These are phyloP conservation scores for Colletotrichum somersetense DNA, from an alignment of 2,329 filamentous ascomycete genomes.

Conservation along the genomic window DNA sequence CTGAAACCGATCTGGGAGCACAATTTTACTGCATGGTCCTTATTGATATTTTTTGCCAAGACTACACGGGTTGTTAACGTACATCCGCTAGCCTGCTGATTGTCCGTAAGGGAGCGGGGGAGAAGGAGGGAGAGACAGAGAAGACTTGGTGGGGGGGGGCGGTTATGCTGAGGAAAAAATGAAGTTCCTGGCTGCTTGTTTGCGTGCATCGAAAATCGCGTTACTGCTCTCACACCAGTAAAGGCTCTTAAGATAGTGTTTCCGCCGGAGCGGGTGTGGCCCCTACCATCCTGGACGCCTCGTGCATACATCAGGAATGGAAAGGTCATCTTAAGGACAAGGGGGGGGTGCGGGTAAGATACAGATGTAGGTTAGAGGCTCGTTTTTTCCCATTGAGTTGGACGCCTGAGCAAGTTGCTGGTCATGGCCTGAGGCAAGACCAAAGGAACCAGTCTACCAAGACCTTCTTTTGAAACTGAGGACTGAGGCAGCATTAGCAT, in stretches of 20 bases:
- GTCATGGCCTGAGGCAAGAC: conserved; percentile 35
- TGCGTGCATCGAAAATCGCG: neutral
- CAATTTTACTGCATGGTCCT: neutral
- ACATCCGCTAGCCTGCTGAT: neutral
- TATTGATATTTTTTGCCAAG: neutral
- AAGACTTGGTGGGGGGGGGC: neutral
- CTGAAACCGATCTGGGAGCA: neutral
- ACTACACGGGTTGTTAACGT: neutral
- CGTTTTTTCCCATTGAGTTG: neutral
- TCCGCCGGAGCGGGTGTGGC: conserved; percentile 13
- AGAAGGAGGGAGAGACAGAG: neutral
- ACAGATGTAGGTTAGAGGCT: neutral
- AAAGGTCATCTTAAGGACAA: neutral
- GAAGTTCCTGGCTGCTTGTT: neutral
- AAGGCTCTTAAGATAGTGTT: neutral
- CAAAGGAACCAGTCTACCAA: neutral
- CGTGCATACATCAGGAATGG: neutral
- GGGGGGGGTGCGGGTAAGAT: conserved; percentile 17
- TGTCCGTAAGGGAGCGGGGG: neutral
- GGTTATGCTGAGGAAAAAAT: neutral
- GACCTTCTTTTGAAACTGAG: neutral
- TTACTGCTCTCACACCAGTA: neutral
- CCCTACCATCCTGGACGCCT: conserved; percentile 21
- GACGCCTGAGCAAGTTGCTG: conserved; percentile 3
- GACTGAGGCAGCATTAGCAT: conserved; percentile 7